Evolutionary conservation across 1,284 basidiomycete species (phyloP).

Genomic region (Anthracocystis panici-leucophaei): DNA sequence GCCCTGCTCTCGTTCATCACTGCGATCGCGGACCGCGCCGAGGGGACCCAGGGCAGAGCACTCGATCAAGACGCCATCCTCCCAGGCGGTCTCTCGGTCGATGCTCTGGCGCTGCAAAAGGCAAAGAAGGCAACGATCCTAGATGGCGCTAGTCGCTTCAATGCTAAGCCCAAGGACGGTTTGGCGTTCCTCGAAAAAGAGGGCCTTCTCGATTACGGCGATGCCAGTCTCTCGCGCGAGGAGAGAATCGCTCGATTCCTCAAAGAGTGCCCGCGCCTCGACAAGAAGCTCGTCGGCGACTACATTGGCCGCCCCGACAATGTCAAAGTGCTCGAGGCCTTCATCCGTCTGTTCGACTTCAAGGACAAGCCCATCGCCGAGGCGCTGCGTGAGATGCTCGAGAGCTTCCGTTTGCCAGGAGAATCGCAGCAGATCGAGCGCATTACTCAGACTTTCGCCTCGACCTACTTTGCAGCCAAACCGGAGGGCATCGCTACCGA

Average conservation of each 20-base stretch:
- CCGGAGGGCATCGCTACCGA: conserved; percentile 92
- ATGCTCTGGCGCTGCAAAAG: conserved; percentile 79
- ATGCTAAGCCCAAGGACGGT: conserved; percentile 93
- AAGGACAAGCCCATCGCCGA: conserved; percentile 90
- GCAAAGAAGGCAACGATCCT: conserved; percentile 87
- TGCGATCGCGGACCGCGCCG: conserved; percentile 84
- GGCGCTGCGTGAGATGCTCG: conserved; percentile 92
- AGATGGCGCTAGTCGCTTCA: conserved; percentile 88
- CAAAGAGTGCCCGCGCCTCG: conserved; percentile 84
- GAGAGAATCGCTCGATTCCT: conserved; percentile 79
- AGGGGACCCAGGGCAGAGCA: conserved; percentile 72
- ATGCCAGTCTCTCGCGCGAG: conserved; percentile 55
- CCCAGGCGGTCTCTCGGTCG: conserved; percentile 71
- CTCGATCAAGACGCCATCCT: conserved; percentile 19
- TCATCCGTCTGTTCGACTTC: conserved; percentile 91
- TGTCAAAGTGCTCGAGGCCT: conserved; percentile 84
- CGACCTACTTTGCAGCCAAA: conserved; percentile 84
- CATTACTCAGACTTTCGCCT: conserved; percentile 95
- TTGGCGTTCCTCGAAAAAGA: conserved; percentile 78
- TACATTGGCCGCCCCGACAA: conserved; percentile 92
- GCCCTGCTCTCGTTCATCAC: conserved; percentile 87
- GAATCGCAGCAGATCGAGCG: conserved; percentile 93
- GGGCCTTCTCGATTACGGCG: conserved; percentile 75
- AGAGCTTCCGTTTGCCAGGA: conserved; percentile 93
- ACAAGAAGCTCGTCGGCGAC: conserved; percentile 94